Percentiles rank a stretch among this genome's conserved stretches.
phyloP scores from a whole-genome alignment of 805 yeast species.

The Starmerella vaccinii region DNA sequence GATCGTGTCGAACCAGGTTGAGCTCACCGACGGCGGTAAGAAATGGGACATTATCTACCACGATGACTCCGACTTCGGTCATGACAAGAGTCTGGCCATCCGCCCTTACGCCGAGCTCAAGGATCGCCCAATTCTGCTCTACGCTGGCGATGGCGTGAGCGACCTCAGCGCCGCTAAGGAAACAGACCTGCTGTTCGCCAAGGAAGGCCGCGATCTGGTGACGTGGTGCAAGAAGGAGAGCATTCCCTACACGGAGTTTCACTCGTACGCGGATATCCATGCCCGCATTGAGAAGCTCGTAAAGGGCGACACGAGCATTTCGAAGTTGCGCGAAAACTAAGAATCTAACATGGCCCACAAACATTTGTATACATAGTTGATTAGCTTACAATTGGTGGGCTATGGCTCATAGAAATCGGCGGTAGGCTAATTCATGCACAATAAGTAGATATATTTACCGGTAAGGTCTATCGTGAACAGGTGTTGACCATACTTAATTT shows the following conservation, averaged over 20 bases:
- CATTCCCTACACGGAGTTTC: conserved; percentile 78
- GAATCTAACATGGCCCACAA: too few species aligned
- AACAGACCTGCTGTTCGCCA: conserved; percentile 87
- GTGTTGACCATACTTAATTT: too few species aligned
- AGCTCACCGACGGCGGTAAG: conserved; percentile 41
- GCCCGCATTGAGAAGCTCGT: conserved; percentile 47
- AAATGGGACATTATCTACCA: conserved; percentile 75
- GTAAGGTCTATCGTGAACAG: too few species aligned
- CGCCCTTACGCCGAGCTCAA: conserved; percentile 35
- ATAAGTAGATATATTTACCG: too few species aligned
- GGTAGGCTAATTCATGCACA: too few species aligned
- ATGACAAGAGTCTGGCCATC: conserved; percentile 82
- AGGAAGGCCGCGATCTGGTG: conserved; percentile 80
- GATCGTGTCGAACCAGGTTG: conserved; percentile 72
- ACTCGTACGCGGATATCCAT: conserved; percentile 64
- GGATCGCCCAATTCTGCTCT: conserved; percentile 59
- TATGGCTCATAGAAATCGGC: too few species aligned
- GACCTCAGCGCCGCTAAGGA: conserved; percentile 93
- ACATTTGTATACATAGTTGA: too few species aligned
- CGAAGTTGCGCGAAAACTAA: conserved; percentile 17
- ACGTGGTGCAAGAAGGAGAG: conserved; percentile 69
- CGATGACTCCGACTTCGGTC: conserved; percentile 85
- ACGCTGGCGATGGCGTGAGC: conserved; percentile 96
- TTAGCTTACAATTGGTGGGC: too few species aligned
- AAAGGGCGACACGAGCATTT: conserved; percentile 32